Evolutionary conservation across 495 filamentous ascomycete species (phyloP).

Genomic region (Hypoxylon perforatum): DNA sequence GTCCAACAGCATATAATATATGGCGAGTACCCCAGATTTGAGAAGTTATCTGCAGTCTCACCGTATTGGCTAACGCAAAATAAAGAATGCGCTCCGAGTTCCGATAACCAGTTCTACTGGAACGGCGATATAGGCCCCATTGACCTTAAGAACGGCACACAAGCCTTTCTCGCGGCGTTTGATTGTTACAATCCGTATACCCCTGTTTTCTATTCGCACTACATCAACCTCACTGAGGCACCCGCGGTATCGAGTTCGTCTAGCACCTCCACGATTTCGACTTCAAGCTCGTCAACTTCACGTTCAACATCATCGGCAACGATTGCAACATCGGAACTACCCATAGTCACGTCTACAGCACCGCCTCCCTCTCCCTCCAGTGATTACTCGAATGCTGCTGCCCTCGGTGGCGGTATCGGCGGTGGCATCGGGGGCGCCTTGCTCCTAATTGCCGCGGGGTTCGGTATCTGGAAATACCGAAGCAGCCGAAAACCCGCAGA

Average conservation of each 20-base stretch:
- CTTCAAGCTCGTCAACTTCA: background rate
- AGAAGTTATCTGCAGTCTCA: background rate
- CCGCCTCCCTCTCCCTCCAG: slow-evolving; percentile 1
- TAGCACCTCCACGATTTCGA: background rate
- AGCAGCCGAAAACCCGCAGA: background rate
- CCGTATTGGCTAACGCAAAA: background rate
- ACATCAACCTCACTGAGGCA: slow-evolving; percentile 22
- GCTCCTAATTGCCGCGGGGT: slow-evolving; percentile 7
- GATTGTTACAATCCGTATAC: slow-evolving; percentile 15
- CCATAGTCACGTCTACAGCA: background rate
- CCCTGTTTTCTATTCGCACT: slow-evolving; percentile 30
- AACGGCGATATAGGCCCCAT: slow-evolving; percentile 24
- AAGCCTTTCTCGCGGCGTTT: slow-evolving; percentile 22
- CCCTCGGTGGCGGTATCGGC: slow-evolving; percentile 16
- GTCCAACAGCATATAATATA: slow-evolving; percentile 9
- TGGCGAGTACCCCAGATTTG: background rate
- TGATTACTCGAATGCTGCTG: slow-evolving; percentile 7
- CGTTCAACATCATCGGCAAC: background rate
- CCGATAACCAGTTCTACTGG: slow-evolving; percentile 14
- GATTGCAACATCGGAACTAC: background rate
- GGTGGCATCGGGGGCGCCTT: slow-evolving; percentile 17
- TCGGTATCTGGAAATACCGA: slow-evolving; percentile 16
- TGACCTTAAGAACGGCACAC: slow-evolving; percentile 20
- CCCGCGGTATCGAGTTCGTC: background rate
- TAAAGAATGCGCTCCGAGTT: slow-evolving; percentile 11